phyloP scores from a whole-genome alignment of 73 alveolate species.

The Paramecium octaurelia region DNA sequence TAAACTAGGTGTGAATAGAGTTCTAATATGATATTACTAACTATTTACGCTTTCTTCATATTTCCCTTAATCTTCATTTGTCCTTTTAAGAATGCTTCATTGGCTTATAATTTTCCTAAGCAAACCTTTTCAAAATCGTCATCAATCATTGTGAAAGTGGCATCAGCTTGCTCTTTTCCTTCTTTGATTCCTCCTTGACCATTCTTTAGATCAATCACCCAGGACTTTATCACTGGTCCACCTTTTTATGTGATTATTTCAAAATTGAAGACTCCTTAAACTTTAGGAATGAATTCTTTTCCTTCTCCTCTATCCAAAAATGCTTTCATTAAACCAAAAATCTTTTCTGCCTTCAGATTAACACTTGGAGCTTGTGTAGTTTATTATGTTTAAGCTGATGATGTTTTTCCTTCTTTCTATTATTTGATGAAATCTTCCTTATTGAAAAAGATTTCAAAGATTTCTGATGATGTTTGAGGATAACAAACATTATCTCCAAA shows the following conservation, averaged over 20 bases:
- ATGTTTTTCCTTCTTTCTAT: slow-evolving; percentile 24
- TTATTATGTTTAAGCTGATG: background rate
- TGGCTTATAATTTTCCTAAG: slow-evolving; percentile 82
- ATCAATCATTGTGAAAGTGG: slow-evolving; percentile 86
- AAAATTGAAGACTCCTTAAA: slow-evolving; percentile 68
- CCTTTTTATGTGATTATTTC: slow-evolving; percentile 71
- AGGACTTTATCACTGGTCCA: slow-evolving; percentile 72
- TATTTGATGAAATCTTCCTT: slow-evolving; percentile 35
- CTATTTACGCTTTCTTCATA: slow-evolving; percentile 80
- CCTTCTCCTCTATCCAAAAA: slow-evolving; percentile 73
- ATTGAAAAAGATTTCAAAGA: slow-evolving; percentile 30
- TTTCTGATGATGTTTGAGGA: slow-evolving; percentile 51
- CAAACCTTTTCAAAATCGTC: slow-evolving; percentile 80
- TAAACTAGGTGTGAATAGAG: slow-evolving; percentile 73
- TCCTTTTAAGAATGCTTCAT: slow-evolving; percentile 87
- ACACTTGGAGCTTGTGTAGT: background rate
- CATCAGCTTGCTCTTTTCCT: slow-evolving; percentile 76
- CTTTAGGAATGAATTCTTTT: slow-evolving; percentile 69
- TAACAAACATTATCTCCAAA: slow-evolving; percentile 40
- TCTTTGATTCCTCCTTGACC: slow-evolving; percentile 70
- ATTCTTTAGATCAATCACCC: slow-evolving; percentile 81
- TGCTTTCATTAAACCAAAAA: slow-evolving; percentile 41
- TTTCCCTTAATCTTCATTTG: slow-evolving; percentile 87
- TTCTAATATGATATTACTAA: slow-evolving; percentile 48
- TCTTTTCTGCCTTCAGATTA: slow-evolving; percentile 32